phyloP scores from a whole-genome alignment of 2,329 filamentous ascomycete species.

The Sclerotinia spermophila region DNA sequence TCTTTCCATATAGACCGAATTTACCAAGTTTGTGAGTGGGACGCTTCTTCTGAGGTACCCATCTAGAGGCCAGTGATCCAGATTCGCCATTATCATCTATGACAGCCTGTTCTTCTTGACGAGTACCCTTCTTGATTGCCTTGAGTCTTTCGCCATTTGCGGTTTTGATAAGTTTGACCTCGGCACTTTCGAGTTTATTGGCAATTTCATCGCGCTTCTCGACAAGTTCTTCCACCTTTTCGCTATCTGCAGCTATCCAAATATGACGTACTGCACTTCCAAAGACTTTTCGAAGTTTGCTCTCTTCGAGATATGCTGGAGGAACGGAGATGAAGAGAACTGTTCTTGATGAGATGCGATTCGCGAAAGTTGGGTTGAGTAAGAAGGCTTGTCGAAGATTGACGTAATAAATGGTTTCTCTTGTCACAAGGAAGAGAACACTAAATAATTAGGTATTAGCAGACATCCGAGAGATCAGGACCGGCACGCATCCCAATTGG shows the following conservation, averaged over 20 bases:
- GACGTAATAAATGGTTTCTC: constrained; percentile 88
- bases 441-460: neutral
- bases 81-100: constrained; percentile 61
- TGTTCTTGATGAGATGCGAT: constrained; percentile 83
- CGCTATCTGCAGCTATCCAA: constrained; percentile 77
- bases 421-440: constrained; percentile 80
- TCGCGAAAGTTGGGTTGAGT: constrained; percentile 77
- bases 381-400: constrained; percentile 91
- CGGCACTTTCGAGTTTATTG: constrained; percentile 78
- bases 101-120: constrained; percentile 42
- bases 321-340: constrained; percentile 88
- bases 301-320: constrained; percentile 69
- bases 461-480: neutral
- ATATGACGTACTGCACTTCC: constrained; percentile 76
- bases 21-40: constrained; percentile 72
- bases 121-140: constrained; percentile 57
- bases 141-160: constrained; percentile 72
- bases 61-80: constrained; percentile 68
- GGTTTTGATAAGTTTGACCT: constrained; percentile 77
- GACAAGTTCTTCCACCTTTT: constrained; percentile 75
- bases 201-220: constrained; percentile 77
- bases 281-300: constrained; percentile 75
- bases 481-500: no score
- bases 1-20: constrained; percentile 70
- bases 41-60: constrained; percentile 68